Percentiles rank a stretch among this genome's conserved stretches.
Evolutionary conservation across 2,329 filamentous ascomycete species (phyloP).

Genomic region (Pestalotiopsis sp.): DNA sequence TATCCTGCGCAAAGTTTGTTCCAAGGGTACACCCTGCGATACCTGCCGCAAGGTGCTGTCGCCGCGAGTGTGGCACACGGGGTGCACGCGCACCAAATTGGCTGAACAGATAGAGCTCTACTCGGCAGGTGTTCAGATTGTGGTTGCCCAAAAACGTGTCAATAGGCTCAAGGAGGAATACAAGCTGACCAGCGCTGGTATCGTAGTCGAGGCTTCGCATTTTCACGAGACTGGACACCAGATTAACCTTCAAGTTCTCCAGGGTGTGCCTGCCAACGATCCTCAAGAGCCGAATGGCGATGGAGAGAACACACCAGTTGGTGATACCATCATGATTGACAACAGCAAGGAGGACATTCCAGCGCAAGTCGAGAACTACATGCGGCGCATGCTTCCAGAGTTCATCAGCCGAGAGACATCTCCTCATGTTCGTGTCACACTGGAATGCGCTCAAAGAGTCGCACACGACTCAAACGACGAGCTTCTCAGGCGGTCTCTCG

Average conservation of each 20-base stretch:
- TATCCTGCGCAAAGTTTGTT: slow-evolving; percentile 67
- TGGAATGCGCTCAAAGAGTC: slow-evolving; percentile 50
- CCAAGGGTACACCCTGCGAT: slow-evolving; percentile 63
- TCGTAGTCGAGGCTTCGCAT: slow-evolving; percentile 59
- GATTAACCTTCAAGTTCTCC: slow-evolving; percentile 44
- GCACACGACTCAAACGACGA: slow-evolving; percentile 53
- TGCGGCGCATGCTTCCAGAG: slow-evolving; percentile 57
- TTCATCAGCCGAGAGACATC: slow-evolving; percentile 63
- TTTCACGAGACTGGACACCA: slow-evolving; percentile 54
- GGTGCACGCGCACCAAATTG: slow-evolving; percentile 64
- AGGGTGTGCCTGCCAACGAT: slow-evolving; percentile 35
- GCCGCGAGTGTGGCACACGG: slow-evolving; percentile 65
- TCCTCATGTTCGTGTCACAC: slow-evolving; percentile 59
- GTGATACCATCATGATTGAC: slow-evolving; percentile 57
- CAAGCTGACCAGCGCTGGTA: slow-evolving; percentile 48
- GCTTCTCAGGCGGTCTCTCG: slow-evolving; percentile 58
- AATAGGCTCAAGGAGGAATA: slow-evolving; percentile 55
- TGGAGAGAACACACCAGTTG: slow-evolving; percentile 29
- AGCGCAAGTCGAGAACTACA: slow-evolving; percentile 60
- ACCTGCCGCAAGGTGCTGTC: slow-evolving; percentile 65
- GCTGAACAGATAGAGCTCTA: slow-evolving; percentile 65
- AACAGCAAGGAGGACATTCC: slow-evolving; percentile 63
- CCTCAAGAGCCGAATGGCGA: slow-evolving; percentile 29
- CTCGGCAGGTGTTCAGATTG: slow-evolving; percentile 64
- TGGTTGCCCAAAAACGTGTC: slow-evolving; percentile 61